A percentile compares a stretch with the other conserved stretches of the same genome.
phyloP scores from a whole-genome alignment of 2,329 filamentous ascomycete species.

The Metarhizium anisopliae region DNA sequence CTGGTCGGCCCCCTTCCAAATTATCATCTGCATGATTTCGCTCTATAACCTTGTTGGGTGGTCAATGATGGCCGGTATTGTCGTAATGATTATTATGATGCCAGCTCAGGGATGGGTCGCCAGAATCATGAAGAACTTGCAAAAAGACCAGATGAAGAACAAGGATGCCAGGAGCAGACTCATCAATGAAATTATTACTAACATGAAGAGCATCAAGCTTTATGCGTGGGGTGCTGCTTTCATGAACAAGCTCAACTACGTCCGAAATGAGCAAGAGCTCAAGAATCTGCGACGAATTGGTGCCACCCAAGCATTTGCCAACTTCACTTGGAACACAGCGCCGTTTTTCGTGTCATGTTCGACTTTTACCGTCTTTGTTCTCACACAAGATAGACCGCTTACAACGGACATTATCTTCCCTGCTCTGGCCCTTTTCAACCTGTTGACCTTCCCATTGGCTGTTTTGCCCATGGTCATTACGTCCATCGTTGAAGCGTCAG shows the following conservation, averaged over 20 bases:
- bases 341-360: conserved; percentile 96
- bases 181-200: conserved; percentile 96
- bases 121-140: conserved; percentile 83
- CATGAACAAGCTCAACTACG: conserved; percentile 93
- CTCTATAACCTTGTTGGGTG: conserved; percentile 90
- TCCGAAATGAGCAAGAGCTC: conserved; percentile 90
- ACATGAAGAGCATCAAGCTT: conserved; percentile 99
- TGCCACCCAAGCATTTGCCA: conserved; percentile 85
- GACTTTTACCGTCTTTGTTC: conserved; percentile 89
- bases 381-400: conserved; percentile 70
- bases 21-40: conserved; percentile 88
- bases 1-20: conserved; percentile 97
- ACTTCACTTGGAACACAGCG: conserved; percentile 96
- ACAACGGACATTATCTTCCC: conserved; percentile 96
- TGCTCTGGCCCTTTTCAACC: conserved; percentile 84
- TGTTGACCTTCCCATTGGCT: conserved; percentile 88
- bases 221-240: conserved; percentile 97
- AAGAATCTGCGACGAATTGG: conserved; percentile 95
- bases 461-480: conserved; percentile 98
- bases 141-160: conserved; percentile 98
- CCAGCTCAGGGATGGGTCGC: conserved; percentile 91
- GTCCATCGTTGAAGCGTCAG: conserved; percentile 89
- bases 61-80: conserved; percentile 93
- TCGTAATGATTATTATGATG: conserved; percentile 95
- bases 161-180: conserved; percentile 88